Base-by-base conservation (phyloP, 1,139 yeast genomes). In the Candida neerlandica region DNA sequence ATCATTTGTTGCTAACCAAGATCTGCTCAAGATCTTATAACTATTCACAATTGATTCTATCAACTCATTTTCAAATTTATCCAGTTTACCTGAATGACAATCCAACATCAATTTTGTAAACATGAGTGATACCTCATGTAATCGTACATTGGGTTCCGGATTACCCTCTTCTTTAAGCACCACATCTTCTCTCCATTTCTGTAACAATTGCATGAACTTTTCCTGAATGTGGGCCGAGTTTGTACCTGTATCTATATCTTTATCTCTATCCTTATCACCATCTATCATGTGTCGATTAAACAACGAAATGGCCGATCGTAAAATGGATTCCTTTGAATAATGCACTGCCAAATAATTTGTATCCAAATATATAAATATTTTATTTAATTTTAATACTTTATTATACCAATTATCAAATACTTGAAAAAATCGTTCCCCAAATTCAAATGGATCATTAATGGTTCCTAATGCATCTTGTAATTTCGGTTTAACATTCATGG, bases 351-450 rank as follows among this genome's bases (percentile, higher is more conserved):
- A 59, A 51, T 75, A 75, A 9, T 64, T 61, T 27, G 71, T 53
- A 55, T 75, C 79, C 47, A 74, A 57, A 51, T 69, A 73, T 6
- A 71, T 52, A 49, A 73, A 74, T 10, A 74, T 47, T 48, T 66
- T 70, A 43, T 65, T 58, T 33, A 75, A 55, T 9, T 60, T 44
- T 16, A 54, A 49, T 14, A 73, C 55, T 42, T 62, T 64, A 1
- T 47, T 15, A 35, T 61, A 66, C 75, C 75, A 75, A 4, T 45
- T 50, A 5, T 57, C 55, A 45, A 59, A 69, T 5, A 58, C 47
- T 0, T 44, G 45, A 9, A 70, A 48, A 47, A 59, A 69, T 5
- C 35, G 27, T 5, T 21, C n/a, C 10, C 3, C 3, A 18, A 29
- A 30, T 32, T 23, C 47, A 5, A 33, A n/a, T 2, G 29, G 40